Base-by-base conservation (phyloP, 2,329 filamentous ascomycete genomes). In the Neurospora sp. region DNA sequence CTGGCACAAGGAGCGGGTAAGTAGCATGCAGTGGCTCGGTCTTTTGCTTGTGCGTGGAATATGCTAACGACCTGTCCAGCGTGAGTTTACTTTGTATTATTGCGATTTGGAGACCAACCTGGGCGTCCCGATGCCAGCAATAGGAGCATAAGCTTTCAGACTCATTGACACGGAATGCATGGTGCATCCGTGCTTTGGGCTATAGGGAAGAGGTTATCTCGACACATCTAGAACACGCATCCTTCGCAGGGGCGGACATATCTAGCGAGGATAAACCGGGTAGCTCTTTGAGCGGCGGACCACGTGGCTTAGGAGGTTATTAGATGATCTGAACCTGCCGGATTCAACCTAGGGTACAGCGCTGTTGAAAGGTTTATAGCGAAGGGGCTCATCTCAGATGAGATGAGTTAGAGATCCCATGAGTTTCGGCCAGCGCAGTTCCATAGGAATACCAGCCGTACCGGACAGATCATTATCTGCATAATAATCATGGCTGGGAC, bases 1-100 rank as follows among this genome's bases (percentile, higher is more conserved):
- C 68, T 90, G 88, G 88, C 83, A 84, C 66, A 88, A 88, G 77
- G 87, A 89, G 73, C 82, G 88, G 72, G 88, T 90, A 83, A 77
- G 86, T 82, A 62, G 52, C 23, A 6, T 33, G 23, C 52, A 46
- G 57, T 52, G 6, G 41, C 38, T 38, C 17, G 17, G 15, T 39
- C 38, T 36, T 68, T 52, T 41, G 33, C 67, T 41, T 43, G 23
- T 28, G 15, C 8, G 6, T 8, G 66, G 37, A 38, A 36, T 28
- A 8, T 41, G 69, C 73, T 77, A 71, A 74, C 76, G 70, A 77
- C 69, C 41, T 46, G 4, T 19, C 10, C 72, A 89, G 88, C 82
- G 87, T 69, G 87, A 89, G 74, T 82, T 90, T 70, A 86, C 85
- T 8, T 78, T 90, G 66, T 83, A 87, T 73, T 90, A 90, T 71